phyloP scores from a whole-genome alignment of 2,329 filamentous ascomycete genomes.

The Aspergillus hiratsukae region DNA sequence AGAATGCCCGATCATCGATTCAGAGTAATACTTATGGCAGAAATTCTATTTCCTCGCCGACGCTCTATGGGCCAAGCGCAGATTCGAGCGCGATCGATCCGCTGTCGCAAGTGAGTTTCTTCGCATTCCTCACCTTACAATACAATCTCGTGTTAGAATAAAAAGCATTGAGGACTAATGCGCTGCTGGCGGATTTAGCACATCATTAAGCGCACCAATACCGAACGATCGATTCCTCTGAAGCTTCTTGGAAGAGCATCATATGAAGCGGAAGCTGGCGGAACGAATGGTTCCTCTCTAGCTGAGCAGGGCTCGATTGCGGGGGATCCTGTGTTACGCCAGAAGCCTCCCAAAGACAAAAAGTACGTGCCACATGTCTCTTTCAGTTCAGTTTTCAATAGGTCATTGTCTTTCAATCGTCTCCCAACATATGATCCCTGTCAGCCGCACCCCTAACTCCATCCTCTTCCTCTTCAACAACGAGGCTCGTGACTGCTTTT shows the following conservation, averaged over 20 bases:
- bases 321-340: conserved; percentile 28
- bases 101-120: conserved; percentile 55
- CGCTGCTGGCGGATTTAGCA: conserved; percentile 40
- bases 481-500: not conserved
- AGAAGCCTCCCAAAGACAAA: conserved; percentile 54
- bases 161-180: conserved; percentile 4
- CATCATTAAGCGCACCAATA: conserved; percentile 64
- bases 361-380: conserved; percentile 49
- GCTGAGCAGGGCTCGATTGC: conserved; percentile 27
- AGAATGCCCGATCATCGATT: conserved; percentile 14
- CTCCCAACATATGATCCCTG: not conserved
- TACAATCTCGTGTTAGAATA: not conserved
- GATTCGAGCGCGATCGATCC: conserved; percentile 57
- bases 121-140: not conserved
- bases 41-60: conserved; percentile 23
- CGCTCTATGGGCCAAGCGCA: conserved; percentile 23
- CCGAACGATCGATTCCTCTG: conserved; percentile 52
- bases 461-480: not conserved
- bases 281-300: conserved; percentile 28
- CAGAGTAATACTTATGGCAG: conserved; percentile 19
- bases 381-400: not conserved
- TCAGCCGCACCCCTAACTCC: not conserved
- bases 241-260: conserved; percentile 38
- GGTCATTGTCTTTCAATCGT: not conserved
- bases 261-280: conserved; percentile 38